Evolutionary conservation across 768 basidiomycete genomes (phyloP).

Genomic region (Collybia nuda): DNA sequence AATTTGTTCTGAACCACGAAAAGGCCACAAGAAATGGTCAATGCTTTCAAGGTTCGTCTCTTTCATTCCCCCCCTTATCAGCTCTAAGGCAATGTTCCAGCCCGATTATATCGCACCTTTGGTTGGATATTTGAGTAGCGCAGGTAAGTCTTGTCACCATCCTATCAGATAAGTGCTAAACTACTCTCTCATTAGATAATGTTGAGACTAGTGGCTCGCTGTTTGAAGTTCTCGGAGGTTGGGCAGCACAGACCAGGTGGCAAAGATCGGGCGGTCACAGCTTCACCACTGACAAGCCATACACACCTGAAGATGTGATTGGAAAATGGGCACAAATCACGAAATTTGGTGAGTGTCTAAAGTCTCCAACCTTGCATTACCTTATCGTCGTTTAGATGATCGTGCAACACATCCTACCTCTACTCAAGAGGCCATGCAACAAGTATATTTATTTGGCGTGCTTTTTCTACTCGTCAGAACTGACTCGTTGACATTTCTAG

Average conservation of each 20-base stretch:
- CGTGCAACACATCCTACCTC: constrained; percentile 80
- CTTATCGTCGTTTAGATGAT: constrained; percentile 49
- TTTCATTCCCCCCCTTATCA: background rate
- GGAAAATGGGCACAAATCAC: constrained; percentile 84
- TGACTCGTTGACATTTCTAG: constrained; percentile 17
- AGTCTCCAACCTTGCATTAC: constrained; percentile 2
- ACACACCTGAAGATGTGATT: constrained; percentile 80
- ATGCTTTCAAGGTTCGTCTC: constrained; percentile 74
- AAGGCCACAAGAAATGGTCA: constrained; percentile 83
- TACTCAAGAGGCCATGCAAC: constrained; percentile 74
- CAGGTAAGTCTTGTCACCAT: constrained; percentile 35
- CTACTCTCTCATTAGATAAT: constrained; percentile 49
- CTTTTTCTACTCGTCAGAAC: background rate
- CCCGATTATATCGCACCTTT: constrained; percentile 92
- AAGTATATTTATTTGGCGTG: constrained; percentile 39
- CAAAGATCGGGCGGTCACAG: constrained; percentile 85
- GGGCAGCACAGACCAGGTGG: constrained; percentile 93
- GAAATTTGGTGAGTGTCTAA: constrained; percentile 62
- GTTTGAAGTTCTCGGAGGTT: constrained; percentile 89
- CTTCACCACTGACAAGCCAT: constrained; percentile 76
- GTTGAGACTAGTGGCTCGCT: constrained; percentile 68
- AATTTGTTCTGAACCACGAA: background rate
- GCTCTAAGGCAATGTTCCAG: constrained; percentile 28
- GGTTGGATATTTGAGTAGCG: constrained; percentile 86
- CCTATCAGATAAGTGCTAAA: background rate